Evolutionary conservation across 352 stramenopile genomes (phyloP).

Genomic region (Pythium apleroticum): DNA sequence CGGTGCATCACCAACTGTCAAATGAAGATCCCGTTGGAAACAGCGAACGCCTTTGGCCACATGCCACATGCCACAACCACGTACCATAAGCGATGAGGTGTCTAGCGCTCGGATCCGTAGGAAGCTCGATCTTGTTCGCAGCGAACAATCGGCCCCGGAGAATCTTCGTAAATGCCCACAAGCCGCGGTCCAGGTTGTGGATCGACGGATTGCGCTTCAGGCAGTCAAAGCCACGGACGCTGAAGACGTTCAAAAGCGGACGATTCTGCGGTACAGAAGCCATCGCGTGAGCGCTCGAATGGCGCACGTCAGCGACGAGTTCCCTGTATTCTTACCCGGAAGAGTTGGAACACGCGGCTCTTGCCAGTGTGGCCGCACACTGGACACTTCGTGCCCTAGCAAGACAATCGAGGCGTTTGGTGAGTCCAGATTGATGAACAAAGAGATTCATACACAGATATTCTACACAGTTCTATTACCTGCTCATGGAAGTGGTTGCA

Average conservation of each 20-base stretch:
- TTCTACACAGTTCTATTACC: slow-evolving; percentile 7
- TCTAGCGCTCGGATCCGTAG: slow-evolving; percentile 38
- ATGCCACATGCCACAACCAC: slow-evolving; percentile 20
- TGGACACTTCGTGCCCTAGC: slow-evolving; percentile 52
- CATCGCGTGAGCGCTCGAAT: background rate
- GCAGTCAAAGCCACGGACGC: slow-evolving; percentile 52
- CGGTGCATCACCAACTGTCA: slow-evolving; percentile 65
- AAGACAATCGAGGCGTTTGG: background rate
- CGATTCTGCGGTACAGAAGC: slow-evolving; percentile 27
- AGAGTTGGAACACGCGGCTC: slow-evolving; percentile 58
- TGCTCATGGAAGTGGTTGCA: slow-evolving; percentile 55
- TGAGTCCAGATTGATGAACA: slow-evolving; percentile 2
- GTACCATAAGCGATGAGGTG: slow-evolving; percentile 70
- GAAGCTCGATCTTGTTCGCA: slow-evolving; percentile 25
- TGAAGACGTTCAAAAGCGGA: slow-evolving; percentile 45
- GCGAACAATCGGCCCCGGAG: slow-evolving; percentile 47
- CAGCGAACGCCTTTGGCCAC: slow-evolving; percentile 3
- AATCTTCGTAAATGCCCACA: slow-evolving; percentile 59
- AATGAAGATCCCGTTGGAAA: slow-evolving; percentile 10
- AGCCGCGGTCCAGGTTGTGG: slow-evolving; percentile 32
- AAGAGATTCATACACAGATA: background rate
- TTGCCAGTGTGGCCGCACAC: slow-evolving; percentile 71
- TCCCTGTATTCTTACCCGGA: slow-evolving; percentile 36
- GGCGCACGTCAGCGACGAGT: background rate
- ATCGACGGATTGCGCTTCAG: slow-evolving; percentile 34